These are phyloP conservation scores for Macrophomina tecta DNA, from an alignment of 2,329 filamentous ascomycete species.

Conservation along the genomic window DNA sequence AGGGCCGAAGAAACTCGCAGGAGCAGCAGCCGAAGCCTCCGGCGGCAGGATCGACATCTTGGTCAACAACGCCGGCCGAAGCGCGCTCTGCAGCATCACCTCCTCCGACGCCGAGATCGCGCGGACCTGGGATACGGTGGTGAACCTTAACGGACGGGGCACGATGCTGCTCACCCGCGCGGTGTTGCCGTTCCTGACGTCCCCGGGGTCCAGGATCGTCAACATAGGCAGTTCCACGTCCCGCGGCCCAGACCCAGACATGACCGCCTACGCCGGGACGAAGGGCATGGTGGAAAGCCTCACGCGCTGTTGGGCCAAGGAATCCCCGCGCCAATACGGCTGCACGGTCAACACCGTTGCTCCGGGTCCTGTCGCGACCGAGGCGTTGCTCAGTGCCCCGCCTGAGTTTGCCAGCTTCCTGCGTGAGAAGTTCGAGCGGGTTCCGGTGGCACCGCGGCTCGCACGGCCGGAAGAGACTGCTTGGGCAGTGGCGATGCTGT, in stretches of 20 bases:
- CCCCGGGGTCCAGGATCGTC: conserved; percentile 47
- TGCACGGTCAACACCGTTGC: conserved; percentile 55
- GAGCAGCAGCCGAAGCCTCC: conserved; percentile 34
- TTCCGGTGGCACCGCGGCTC: conserved; percentile 52
- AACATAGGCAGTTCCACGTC: conserved; percentile 51
- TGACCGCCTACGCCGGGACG: conserved; percentile 56
- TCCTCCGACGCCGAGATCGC: too few relatives aligned
- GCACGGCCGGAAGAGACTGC: conserved; percentile 55
- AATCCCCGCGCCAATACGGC: conserved; percentile 53
- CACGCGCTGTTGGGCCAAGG: conserved; percentile 53
- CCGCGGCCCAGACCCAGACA: conserved; percentile 42
- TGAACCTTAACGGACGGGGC: too few relatives aligned
- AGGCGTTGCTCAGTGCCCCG: conserved; percentile 35
- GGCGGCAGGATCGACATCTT: too few relatives aligned
- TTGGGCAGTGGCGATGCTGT: conserved; percentile 53
- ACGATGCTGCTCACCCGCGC: conserved; percentile 40
- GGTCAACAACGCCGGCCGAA: too few relatives aligned
- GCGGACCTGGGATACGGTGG: too few relatives aligned
- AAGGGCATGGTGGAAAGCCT: conserved; percentile 58
- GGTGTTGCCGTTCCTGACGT: conserved; percentile 46
- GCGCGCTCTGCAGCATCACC: too few relatives aligned
- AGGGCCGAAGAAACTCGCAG: conserved; percentile 41
- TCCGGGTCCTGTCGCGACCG: conserved; percentile 52
- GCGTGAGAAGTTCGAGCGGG: conserved; percentile 53
- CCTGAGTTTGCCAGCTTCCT: conserved; percentile 56